Conservation (phyloP, 1,139 yeast species). For the Debaryomyces psychrophilus region DNA sequence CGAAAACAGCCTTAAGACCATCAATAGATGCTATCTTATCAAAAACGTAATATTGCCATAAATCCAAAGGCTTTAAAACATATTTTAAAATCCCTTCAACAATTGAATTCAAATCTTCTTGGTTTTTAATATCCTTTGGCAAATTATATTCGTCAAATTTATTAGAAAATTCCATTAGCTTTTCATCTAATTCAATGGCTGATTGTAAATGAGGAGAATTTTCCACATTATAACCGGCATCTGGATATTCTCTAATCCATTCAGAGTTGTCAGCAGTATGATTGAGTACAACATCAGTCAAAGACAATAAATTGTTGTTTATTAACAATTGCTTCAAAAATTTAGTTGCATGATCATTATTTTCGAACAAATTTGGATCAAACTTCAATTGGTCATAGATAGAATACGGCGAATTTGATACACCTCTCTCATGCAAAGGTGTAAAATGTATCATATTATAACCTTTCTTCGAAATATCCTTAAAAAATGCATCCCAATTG, state of each 20-base stretch:
- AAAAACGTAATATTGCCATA: slow-evolving; percentile 90
- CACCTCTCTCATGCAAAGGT: slow-evolving; percentile 88
- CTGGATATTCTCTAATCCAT: slow-evolving; percentile 88
- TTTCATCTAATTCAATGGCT: slow-evolving; percentile 81
- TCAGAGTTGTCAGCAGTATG: slow-evolving; percentile 90
- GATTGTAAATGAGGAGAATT: slow-evolving; percentile 89
- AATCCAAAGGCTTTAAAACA: slow-evolving; percentile 64
- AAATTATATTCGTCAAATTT: slow-evolving; percentile 57
- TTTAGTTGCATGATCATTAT: slow-evolving; percentile 34
- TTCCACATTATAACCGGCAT: slow-evolving; percentile 79
- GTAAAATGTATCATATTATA: slow-evolving; percentile 97
- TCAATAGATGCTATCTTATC: slow-evolving; percentile 47
- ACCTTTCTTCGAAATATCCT: slow-evolving; percentile 67
- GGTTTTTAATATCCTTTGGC: slow-evolving; percentile 55
- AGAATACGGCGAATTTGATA: slow-evolving; percentile 89
- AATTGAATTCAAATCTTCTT: slow-evolving; percentile 58
- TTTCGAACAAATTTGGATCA: slow-evolving; percentile 66
- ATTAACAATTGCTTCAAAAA: slow-evolving; percentile 46
- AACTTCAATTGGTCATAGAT: slow-evolving; percentile 81
- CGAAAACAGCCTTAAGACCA: slow-evolving; percentile 44
- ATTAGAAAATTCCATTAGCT: slow-evolving; percentile 64
- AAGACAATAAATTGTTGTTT: slow-evolving; percentile 64
- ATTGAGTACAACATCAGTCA: slow-evolving; percentile 92
- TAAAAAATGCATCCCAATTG: slow-evolving; percentile 68
- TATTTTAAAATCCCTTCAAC: slow-evolving; percentile 68